Conservation (phyloP, 2,329 filamentous ascomycete genomes). For the Curvularia spicifera region DNA sequence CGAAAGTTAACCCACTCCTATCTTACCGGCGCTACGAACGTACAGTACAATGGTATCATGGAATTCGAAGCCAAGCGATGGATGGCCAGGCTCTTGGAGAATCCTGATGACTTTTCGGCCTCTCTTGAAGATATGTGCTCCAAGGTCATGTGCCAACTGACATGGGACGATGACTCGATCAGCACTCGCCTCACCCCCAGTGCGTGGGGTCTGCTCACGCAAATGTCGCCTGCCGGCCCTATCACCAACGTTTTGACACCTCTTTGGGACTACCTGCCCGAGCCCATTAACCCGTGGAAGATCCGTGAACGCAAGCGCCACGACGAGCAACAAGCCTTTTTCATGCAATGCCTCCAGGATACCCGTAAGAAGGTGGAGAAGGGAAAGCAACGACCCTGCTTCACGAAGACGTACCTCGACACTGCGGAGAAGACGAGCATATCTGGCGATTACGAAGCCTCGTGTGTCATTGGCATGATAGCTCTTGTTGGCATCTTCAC, state of each 20-base stretch:
- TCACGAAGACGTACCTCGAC: conserved; percentile 44
- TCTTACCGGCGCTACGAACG: conserved; percentile 55
- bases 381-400: conserved; percentile 43
- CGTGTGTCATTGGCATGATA: conserved; percentile 50
- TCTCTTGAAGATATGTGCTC: conserved; percentile 64
- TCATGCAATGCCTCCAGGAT: conserved; percentile 55
- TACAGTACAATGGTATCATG: conserved; percentile 57
- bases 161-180: conserved; percentile 60
- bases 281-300: conserved; percentile 62
- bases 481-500: conserved; percentile 50
- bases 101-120: conserved; percentile 59
- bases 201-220: conserved; percentile 63
- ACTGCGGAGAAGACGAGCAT: conserved; percentile 51
- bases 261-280: conserved; percentile 59
- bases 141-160: conserved; percentile 63
- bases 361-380: conserved; percentile 45
- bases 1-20: conserved; percentile 61
- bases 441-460: conserved; percentile 48
- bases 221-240: conserved; percentile 65
- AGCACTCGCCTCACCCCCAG: conserved; percentile 59
- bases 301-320: conserved; percentile 60
- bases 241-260: conserved; percentile 64
- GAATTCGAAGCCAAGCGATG: conserved; percentile 63
- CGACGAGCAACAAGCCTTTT: conserved; percentile 61
- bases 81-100: conserved; percentile 56